These are phyloP conservation scores for Starmera amethionina DNA, from an alignment of 805 yeast genomes.

Conservation along the genomic window DNA sequence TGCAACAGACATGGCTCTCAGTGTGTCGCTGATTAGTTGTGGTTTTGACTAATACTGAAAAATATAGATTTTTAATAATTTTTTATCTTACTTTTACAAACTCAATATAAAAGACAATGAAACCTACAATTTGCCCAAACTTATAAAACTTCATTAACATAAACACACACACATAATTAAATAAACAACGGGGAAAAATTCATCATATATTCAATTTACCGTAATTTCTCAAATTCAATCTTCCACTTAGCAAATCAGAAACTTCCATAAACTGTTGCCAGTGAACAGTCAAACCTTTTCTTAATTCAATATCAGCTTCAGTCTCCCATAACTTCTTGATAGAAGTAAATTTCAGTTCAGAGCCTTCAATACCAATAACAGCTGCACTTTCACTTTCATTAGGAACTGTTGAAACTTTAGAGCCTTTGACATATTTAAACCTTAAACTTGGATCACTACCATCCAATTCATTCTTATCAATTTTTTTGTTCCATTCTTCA, in stretches of 20 bases:
- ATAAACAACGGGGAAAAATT: too few relatives aligned
- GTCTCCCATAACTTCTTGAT: constrained; percentile 46
- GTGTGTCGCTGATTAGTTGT: not conserved
- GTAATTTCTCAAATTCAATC: constrained; percentile 21
- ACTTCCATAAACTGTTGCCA: constrained; percentile 55
- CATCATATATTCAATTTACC: too few relatives aligned
- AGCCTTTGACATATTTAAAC: constrained; percentile 40
- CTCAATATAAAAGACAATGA: too few relatives aligned
- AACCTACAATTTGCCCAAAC: too few relatives aligned
- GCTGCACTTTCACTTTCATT: constrained; percentile 32
- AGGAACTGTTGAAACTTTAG: constrained; percentile 34
- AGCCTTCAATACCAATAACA: constrained; percentile 65
- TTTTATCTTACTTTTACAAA: too few relatives aligned
- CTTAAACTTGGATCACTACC: constrained; percentile 37
- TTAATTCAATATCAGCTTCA: constrained; percentile 48
- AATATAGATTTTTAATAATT: too few relatives aligned
- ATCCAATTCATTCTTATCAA: constrained; percentile 20
- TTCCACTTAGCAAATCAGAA: constrained; percentile 66
- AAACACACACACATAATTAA: too few relatives aligned
- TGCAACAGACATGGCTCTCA: constrained; percentile 31
- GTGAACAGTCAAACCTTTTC: constrained; percentile 62
- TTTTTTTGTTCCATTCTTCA: constrained; percentile 45
- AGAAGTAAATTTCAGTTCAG: constrained; percentile 47
- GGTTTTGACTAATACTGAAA: too few relatives aligned
- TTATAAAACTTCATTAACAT: too few relatives aligned